Evolutionary conservation across 176 grass and related monocot genomes (phyloP).

Genomic region (barley (Hordeum vulgare)): MorexV3_pseudomolecules_assembly NC_058521.1:254641020-254641519

Average conservation of each 20-base stretch:
- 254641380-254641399: conserved; percentile 41
- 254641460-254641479: conserved; percentile 67
- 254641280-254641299: conserved; percentile 14
- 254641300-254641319: not conserved
- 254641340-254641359: conserved; percentile 65
- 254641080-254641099: not conserved
- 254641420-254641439: conserved; percentile 99
- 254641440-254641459: conserved; percentile 97
- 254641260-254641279: not conserved
- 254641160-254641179: not conserved
- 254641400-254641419: conserved; percentile 91
- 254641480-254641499: conserved; percentile 26
- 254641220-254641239: not conserved
- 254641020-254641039: too few relatives aligned
- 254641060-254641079: conserved; percentile 4
- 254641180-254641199: not conserved
- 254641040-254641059: not conserved
- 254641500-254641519: not conserved
- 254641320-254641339: not conserved
- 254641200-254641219: not conserved
- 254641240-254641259: not conserved
- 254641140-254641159: not conserved
- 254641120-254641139: not conserved
- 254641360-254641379: conserved; percentile 47
- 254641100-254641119: not conserved